phyloP scores from a whole-genome alignment of 495 filamentous ascomycete species.

The Penicillium waksmanii region DNA sequence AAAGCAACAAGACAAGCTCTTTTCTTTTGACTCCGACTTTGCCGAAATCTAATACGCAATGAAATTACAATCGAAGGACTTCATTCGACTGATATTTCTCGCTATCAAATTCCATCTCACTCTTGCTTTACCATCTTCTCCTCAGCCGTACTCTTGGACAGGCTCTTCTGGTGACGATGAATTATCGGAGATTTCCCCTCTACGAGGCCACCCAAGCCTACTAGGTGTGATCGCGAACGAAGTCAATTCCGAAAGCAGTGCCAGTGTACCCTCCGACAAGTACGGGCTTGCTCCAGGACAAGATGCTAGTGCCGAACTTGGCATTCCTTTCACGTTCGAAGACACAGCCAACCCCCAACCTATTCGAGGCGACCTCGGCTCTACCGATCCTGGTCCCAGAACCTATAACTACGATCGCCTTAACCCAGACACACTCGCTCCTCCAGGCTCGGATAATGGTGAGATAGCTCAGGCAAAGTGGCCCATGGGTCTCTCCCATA shows the following conservation, averaged over 20 bases:
- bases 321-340: conserved; percentile 13
- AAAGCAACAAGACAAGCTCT: neutral
- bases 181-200: neutral
- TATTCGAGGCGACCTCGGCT: conserved; percentile 12
- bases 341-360: conserved; percentile 6
- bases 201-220: conserved; percentile 5
- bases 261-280: neutral
- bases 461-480: conserved; percentile 12
- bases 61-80: neutral
- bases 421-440: conserved; percentile 10
- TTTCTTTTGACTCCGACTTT: neutral
- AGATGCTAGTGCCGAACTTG: conserved; percentile 4
- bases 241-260: conserved; percentile 5
- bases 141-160: neutral
- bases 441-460: conserved; percentile 9
- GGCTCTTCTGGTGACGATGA: conserved; percentile 7
- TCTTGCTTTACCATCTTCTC: neutral
- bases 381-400: conserved; percentile 10
- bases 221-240: conserved; percentile 6
- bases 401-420: conserved; percentile 14
- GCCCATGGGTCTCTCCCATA: conserved; percentile 12
- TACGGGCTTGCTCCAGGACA: conserved; percentile 8
- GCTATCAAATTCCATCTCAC: neutral
- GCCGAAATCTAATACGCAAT: neutral
- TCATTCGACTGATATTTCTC: neutral